These are phyloP conservation scores for Trichoderma polysporum DNA, from an alignment of 2,329 filamentous ascomycete species.

Conservation along the genomic window DNA sequence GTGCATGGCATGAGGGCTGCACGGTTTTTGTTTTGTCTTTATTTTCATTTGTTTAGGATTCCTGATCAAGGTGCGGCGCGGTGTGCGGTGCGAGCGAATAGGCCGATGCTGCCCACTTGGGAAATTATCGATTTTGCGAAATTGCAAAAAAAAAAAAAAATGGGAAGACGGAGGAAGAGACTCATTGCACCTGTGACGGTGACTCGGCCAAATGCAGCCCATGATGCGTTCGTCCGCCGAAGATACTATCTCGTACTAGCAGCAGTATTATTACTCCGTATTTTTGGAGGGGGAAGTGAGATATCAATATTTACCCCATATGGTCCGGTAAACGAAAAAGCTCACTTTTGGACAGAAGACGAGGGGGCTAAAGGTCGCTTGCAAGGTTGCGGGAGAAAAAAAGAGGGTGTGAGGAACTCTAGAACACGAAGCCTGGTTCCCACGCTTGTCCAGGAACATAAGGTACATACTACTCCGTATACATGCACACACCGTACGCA, in stretches of 20 bases:
- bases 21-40: background rate
- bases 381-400: background rate
- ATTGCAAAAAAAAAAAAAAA: background rate
- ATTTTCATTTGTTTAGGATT: background rate
- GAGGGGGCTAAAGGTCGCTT: conserved; percentile 3
- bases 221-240: background rate
- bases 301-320: background rate
- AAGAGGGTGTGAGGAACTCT: conserved; percentile 1
- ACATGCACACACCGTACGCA: background rate
- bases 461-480: background rate
- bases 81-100: no score
- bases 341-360: background rate
- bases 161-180: background rate
- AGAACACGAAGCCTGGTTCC: conserved; percentile 11
- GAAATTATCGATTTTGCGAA: background rate
- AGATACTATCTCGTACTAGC: background rate
- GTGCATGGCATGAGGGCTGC: background rate
- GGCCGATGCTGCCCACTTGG: background rate
- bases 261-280: background rate
- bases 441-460: conserved; percentile 15
- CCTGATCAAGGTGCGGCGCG: no score
- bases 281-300: background rate
- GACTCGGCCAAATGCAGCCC: background rate
- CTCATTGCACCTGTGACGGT: no score
- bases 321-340: background rate